phyloP scores from a whole-genome alignment of 2,329 filamentous ascomycete species.

The Xylariaceae sp. region DNA sequence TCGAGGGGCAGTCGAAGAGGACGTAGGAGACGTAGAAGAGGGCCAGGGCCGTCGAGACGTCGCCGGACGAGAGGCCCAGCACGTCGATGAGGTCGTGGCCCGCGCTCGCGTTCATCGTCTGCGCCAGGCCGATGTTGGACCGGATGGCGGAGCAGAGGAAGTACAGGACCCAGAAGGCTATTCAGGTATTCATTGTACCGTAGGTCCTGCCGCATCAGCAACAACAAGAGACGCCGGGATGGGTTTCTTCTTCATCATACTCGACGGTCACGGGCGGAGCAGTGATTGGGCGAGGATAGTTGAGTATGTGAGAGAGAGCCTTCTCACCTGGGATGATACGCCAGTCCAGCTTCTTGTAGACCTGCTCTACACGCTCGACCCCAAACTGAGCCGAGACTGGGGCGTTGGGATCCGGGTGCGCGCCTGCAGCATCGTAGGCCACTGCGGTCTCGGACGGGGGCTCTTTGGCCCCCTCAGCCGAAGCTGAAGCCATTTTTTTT shows the following conservation, averaged over 20 bases:
- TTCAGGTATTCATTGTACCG: too few species aligned
- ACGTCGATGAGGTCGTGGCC: constrained; percentile 69
- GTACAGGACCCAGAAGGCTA: constrained; percentile 82
- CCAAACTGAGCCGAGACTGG: constrained; percentile 30
- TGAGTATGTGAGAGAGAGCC: neutral
- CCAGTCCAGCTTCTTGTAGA: constrained; percentile 51
- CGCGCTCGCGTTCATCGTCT: constrained; percentile 74
- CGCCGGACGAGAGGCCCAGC: constrained; percentile 61
- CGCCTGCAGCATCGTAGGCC: constrained; percentile 10
- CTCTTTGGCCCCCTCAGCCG: constrained; percentile 27
- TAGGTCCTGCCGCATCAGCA: too few species aligned
- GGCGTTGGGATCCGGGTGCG: constrained; percentile 9
- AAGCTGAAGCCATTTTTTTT: constrained; percentile 37
- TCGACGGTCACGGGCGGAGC: too few species aligned
- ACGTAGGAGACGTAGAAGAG: constrained; percentile 92
- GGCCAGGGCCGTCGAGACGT: constrained; percentile 76
- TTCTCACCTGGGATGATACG: constrained; percentile 51
- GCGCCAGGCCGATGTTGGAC: constrained; percentile 86
- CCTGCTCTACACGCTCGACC: constrained; percentile 43
- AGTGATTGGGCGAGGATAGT: neutral
- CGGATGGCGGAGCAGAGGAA: constrained; percentile 89
- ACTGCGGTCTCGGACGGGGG: constrained; percentile 11
- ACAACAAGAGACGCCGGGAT: too few species aligned
- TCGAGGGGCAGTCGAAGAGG: constrained; percentile 81
- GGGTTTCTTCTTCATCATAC: too few species aligned